Conservation (phyloP, 106 monocot species). For the Chionographis japonica region DNA sequence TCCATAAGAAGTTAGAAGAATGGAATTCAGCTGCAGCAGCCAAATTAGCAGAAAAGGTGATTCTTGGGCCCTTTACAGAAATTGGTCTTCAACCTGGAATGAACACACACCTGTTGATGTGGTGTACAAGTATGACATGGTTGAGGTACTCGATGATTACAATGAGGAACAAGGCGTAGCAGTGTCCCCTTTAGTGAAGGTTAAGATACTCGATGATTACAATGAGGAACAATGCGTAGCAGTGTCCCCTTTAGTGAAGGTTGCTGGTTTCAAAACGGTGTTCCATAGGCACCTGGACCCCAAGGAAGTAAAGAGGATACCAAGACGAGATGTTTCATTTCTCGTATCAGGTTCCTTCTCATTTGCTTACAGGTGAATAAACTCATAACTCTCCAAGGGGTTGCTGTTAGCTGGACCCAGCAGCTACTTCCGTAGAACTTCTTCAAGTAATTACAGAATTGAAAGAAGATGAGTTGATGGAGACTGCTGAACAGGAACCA, state of each 20-base stretch:
- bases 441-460: constrained; percentile 37
- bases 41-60: constrained; percentile 24
- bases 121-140: constrained; percentile 30
- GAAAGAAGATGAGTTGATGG: constrained; percentile 19
- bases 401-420: constrained; percentile 47
- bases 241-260: constrained; percentile 36
- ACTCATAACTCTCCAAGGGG: constrained; percentile 48
- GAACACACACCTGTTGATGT: constrained; percentile 22
- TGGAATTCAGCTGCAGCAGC: constrained; percentile 24
- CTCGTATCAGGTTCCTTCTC: constrained; percentile 46
- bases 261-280: constrained; percentile 41
- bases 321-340: constrained; percentile 57
- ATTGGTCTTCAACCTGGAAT: constrained; percentile 33
- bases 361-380: constrained; percentile 45
- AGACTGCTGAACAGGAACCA: neutral
- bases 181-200: constrained; percentile 27
- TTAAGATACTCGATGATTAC: no score
- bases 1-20: constrained; percentile 32
- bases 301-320: constrained; percentile 27
- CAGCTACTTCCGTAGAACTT: constrained; percentile 40
- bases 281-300: constrained; percentile 33
- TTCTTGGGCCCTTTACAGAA: constrained; percentile 31
- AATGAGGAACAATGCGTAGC: constrained; percentile 34
- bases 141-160: constrained; percentile 40
- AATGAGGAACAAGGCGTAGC: constrained; percentile 23